Percentiles rank a stretch among this genome's conserved stretches.
phyloP scores from a whole-genome alignment of 176 grass and related monocot species.

The Zea mays region Zm-B73-REFERENCE-NAM-5.0 NC_050103.1:151993001-151993500 shows the following conservation, averaged over 20 bases:
- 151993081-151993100: background rate
- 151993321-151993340: background rate
- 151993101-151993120: background rate
- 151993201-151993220: background rate
- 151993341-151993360: conserved; percentile 21
- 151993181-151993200: too few species aligned
- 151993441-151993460: background rate
- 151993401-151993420: background rate
- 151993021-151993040: background rate
- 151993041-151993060: background rate
- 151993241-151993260: background rate
- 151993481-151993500: background rate
- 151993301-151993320: background rate
- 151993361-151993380: background rate
- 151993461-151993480: background rate
- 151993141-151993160: background rate
- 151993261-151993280: background rate
- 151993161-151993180: too few species aligned
- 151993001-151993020: background rate
- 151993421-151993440: background rate
- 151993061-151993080: background rate
- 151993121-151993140: background rate
- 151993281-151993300: background rate
- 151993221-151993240: background rate
- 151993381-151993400: background rate